These are phyloP conservation scores for Colletotrichum brevisporum DNA, from an alignment of 2,329 filamentous ascomycete genomes.

Conservation along the genomic window DNA sequence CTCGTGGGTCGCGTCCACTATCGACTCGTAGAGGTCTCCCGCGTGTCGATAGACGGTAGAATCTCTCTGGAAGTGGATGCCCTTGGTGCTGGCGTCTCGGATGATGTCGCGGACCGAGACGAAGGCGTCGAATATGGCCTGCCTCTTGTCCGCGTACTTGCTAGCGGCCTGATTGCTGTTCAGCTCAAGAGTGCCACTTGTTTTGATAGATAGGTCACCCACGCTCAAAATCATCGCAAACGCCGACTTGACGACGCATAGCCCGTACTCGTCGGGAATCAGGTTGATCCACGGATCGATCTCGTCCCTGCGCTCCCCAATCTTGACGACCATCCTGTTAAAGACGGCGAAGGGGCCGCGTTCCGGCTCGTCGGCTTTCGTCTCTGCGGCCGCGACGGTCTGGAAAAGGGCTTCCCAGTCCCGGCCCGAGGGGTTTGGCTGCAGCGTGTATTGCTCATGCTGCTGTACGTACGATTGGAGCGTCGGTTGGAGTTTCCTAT, in stretches of 20 bases:
- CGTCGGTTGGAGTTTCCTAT: not conserved
- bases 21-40: not conserved
- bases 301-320: not conserved
- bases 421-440: too few species aligned
- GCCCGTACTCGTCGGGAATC: not conserved
- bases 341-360: not conserved
- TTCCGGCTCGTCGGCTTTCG: not conserved
- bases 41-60: not conserved
- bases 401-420: not conserved
- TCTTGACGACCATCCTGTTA: not conserved
- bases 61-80: not conserved
- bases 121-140: not conserved
- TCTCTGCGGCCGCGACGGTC: not conserved
- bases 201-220: not conserved
- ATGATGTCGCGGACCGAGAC: not conserved
- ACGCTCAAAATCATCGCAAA: not conserved
- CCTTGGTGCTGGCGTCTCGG: not conserved
- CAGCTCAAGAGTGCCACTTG: not conserved
- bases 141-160: not conserved
- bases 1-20: not conserved
- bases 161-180: not conserved
- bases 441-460: not conserved
- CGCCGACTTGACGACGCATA: not conserved
- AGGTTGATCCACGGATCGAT: not conserved
- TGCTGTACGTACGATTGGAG: not conserved